Conservation (phyloP, 257 asterid genomes). For the Solanum etuberosum region DNA sequence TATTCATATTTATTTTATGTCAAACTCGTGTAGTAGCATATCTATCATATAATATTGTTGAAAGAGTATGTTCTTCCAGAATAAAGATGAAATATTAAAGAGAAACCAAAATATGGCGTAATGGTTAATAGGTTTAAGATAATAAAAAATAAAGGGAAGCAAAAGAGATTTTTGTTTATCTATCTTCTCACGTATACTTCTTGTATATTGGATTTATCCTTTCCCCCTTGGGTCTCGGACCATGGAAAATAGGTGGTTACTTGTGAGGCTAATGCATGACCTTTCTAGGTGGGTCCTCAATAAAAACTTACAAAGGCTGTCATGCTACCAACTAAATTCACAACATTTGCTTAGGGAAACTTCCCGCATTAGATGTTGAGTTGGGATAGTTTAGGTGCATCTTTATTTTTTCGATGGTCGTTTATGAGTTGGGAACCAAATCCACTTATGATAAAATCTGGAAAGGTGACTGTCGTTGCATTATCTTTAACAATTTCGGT, state of each 20-base stretch:
- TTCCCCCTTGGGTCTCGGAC: not conserved
- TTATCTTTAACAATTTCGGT: not conserved
- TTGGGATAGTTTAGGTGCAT: not conserved
- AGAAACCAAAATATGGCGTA: not conserved
- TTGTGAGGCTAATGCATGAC: not conserved
- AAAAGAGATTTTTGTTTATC: not conserved
- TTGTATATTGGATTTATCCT: not conserved
- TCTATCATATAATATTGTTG: not conserved
- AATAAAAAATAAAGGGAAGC: not conserved
- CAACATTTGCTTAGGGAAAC: not conserved
- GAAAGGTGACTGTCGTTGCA: not conserved
- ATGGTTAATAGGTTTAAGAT: not conserved
- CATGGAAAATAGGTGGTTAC: not conserved
- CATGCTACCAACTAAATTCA: not conserved
- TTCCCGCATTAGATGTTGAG: not conserved
- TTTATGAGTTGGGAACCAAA: not conserved
- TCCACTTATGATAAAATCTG: not conserved
- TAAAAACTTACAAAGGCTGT: not conserved
- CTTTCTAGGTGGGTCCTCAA: not conserved
- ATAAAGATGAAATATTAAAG: not conserved
- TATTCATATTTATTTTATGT: not conserved
- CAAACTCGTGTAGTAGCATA: not conserved
- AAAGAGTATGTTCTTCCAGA: not conserved
- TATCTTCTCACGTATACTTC: not conserved
- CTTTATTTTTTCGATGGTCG: not conserved